Percentiles rank a stretch among this genome's conserved stretches.
Evolutionary conservation across 2,329 filamentous ascomycete genomes (phyloP).

Genomic region (Huntiella savannae): DNA sequence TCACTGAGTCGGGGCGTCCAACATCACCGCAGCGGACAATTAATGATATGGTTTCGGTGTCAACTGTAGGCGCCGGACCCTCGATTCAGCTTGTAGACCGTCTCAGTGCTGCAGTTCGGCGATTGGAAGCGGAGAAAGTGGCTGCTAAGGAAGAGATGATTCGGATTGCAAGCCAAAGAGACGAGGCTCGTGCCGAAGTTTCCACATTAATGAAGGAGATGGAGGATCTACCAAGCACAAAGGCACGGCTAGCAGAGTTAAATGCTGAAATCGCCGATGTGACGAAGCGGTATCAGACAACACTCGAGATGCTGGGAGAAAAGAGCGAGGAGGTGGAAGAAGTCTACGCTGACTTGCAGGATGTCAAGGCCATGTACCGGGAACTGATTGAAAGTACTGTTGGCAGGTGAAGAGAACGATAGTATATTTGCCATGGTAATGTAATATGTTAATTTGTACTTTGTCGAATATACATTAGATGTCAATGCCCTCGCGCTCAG

Average conservation of each 20-base stretch:
- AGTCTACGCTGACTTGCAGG: conserved; percentile 67
- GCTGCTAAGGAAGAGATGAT: conserved; percentile 71
- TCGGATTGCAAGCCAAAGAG: conserved; percentile 64
- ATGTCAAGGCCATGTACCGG: conserved; percentile 91
- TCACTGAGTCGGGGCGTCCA: conserved; percentile 32
- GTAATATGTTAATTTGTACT: background rate
- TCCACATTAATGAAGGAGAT: conserved; percentile 74
- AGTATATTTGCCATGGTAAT: background rate
- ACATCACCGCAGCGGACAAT: conserved; percentile 49
- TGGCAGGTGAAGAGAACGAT: conserved; percentile 1
- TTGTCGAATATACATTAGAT: background rate
- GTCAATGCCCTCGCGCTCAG: conserved; percentile 63
- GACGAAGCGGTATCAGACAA: conserved; percentile 68
- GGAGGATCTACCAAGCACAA: conserved; percentile 46
- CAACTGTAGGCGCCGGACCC: conserved; percentile 75
- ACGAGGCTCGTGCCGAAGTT: conserved; percentile 85
- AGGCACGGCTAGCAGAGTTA: conserved; percentile 40
- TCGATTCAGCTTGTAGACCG: conserved; percentile 89
- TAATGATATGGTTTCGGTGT: conserved; percentile 74
- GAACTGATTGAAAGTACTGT: conserved; percentile 77
- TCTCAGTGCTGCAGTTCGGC: conserved; percentile 82
- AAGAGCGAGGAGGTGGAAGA: conserved; percentile 93
- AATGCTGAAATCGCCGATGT: conserved; percentile 50
- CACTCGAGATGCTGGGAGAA: conserved; percentile 85
- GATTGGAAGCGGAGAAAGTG: conserved; percentile 81